Percentiles rank a stretch among this genome's conserved stretches.
Evolutionary conservation across 352 stramenopile genomes (phyloP).

Genomic region (Phytophthora syringae): DNA sequence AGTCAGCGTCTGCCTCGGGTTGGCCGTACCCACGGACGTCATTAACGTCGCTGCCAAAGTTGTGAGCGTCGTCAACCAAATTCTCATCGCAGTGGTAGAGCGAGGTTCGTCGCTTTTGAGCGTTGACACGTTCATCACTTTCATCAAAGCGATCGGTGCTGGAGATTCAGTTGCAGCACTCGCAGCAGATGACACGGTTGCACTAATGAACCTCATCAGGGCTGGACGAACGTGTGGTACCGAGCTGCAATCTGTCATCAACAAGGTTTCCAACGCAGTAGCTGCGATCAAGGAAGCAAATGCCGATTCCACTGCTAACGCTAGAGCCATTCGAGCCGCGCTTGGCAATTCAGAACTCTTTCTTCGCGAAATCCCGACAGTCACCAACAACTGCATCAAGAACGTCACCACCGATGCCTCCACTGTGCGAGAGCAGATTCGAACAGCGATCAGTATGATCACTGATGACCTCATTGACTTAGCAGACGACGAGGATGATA

Average conservation of each 20-base stretch:
- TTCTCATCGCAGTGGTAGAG: constrained; percentile 29
- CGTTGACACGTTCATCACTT: constrained; percentile 29
- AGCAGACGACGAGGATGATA: not conserved
- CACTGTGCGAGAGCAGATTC: not conserved
- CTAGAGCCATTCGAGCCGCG: constrained; percentile 34
- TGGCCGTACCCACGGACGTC: constrained; percentile 29
- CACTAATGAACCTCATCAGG: constrained; percentile 34
- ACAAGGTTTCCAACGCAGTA: constrained; percentile 37
- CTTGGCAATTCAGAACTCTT: constrained; percentile 35
- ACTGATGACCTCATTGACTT: not conserved
- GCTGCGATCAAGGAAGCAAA: constrained; percentile 38
- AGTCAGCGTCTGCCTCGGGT: constrained; percentile 54
- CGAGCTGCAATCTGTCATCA: constrained; percentile 15
- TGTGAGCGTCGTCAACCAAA: constrained; percentile 22
- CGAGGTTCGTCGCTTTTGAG: constrained; percentile 16
- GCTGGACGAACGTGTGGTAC: constrained; percentile 10
- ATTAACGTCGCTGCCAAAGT: constrained; percentile 28
- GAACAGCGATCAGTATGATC: not conserved
- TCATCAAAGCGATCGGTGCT: constrained; percentile 10
- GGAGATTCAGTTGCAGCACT: constrained; percentile 13
- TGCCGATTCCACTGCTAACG: constrained; percentile 23
- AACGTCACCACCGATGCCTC: not conserved
- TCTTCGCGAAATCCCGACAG: not conserved
- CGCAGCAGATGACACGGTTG: constrained; percentile 3
- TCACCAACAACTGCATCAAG: not conserved